A percentile compares a stretch with the other conserved stretches of the same genome.
These are phyloP conservation scores for Camelina sativa DNA, from an alignment of 345 rosid species.

Conservation along the genomic window DNA sequence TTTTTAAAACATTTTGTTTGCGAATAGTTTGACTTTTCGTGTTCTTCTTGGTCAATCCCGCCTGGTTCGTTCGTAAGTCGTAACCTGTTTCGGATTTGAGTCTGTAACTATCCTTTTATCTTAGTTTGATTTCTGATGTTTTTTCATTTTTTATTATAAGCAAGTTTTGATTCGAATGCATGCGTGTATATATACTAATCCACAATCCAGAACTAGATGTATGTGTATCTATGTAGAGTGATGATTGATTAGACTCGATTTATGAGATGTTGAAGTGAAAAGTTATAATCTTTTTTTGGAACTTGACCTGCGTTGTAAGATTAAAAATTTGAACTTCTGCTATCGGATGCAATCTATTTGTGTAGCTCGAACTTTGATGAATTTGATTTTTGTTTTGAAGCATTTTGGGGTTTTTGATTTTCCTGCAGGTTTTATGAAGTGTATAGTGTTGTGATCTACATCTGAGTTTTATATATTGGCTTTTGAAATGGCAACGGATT, in stretches of 20 bases:
- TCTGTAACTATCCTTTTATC: background rate
- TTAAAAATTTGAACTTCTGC: too few species aligned
- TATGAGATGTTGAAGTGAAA: slow-evolving; percentile 4
- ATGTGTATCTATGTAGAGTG: slow-evolving; percentile 8
- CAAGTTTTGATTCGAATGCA: slow-evolving; percentile 22
- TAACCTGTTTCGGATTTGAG: slow-evolving; percentile 13
- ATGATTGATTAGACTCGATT: slow-evolving; percentile 11
- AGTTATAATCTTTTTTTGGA: too few species aligned
- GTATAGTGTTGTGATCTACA: background rate
- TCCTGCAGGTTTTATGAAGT: slow-evolving; percentile 28
- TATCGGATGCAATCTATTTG: background rate
- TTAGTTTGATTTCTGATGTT: background rate
- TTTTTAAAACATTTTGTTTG: slow-evolving; percentile 1
- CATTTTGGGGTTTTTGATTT: background rate
- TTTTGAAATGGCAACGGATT: slow-evolving; percentile 48
- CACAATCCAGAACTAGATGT: slow-evolving; percentile 9
- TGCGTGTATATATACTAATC: slow-evolving; percentile 15
- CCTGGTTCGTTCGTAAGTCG: slow-evolving; percentile 3
- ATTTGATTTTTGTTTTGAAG: slow-evolving; percentile 8
- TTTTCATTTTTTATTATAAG: background rate
- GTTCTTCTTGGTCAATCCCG: slow-evolving; percentile 24
- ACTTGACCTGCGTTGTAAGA: slow-evolving; percentile 14
- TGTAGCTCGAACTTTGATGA: background rate
- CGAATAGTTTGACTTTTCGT: slow-evolving; percentile 34
- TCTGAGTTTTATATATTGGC: slow-evolving; percentile 21